Evolutionary conservation across 2,329 filamentous ascomycete genomes (phyloP).

Genomic region (Xylariaceae sp.): DNA sequence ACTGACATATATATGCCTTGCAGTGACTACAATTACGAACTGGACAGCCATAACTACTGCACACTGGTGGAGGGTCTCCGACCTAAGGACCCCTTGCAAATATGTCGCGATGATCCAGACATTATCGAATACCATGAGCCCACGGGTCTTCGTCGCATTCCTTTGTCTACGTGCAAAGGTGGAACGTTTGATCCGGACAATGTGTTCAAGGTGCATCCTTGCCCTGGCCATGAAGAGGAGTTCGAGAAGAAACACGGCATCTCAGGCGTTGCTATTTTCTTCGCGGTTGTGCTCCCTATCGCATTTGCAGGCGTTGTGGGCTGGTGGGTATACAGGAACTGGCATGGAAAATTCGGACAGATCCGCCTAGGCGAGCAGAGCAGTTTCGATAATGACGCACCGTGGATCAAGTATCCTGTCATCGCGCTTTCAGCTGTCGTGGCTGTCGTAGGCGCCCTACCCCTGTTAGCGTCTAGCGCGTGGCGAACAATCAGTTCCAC

Average conservation of each 20-base stretch:
- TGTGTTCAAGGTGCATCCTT: slow-evolving; percentile 55
- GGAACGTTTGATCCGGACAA: slow-evolving; percentile 67
- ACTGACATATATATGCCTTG: slow-evolving; percentile 24
- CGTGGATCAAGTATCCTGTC: slow-evolving; percentile 79
- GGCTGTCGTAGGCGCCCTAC: slow-evolving; percentile 56
- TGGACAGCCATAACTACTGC: slow-evolving; percentile 71
- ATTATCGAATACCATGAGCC: slow-evolving; percentile 74
- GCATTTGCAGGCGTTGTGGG: slow-evolving; percentile 65
- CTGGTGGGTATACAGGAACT: slow-evolving; percentile 80
- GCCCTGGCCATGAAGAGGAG: slow-evolving; percentile 75
- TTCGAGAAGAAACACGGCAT: slow-evolving; percentile 66
- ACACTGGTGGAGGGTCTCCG: slow-evolving; percentile 66
- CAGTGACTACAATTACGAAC: slow-evolving; percentile 91
- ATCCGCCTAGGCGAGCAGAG: slow-evolving; percentile 77
- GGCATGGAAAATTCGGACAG: slow-evolving; percentile 85
- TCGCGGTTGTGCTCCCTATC: slow-evolving; percentile 75
- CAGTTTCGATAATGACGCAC: slow-evolving; percentile 62
- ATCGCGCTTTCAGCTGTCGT: slow-evolving; percentile 62
- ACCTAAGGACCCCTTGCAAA: slow-evolving; percentile 48
- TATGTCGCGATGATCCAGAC: slow-evolving; percentile 58
- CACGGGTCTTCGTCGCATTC: slow-evolving; percentile 84
- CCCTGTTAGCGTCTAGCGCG: slow-evolving; percentile 65
- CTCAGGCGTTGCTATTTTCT: slow-evolving; percentile 72
- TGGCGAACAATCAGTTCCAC: slow-evolving; percentile 60
- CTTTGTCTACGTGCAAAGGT: slow-evolving; percentile 77